Base-by-base conservation (phyloP, 2,329 filamentous ascomycete species). In the Fusarium tanahbumbuense region DNA sequence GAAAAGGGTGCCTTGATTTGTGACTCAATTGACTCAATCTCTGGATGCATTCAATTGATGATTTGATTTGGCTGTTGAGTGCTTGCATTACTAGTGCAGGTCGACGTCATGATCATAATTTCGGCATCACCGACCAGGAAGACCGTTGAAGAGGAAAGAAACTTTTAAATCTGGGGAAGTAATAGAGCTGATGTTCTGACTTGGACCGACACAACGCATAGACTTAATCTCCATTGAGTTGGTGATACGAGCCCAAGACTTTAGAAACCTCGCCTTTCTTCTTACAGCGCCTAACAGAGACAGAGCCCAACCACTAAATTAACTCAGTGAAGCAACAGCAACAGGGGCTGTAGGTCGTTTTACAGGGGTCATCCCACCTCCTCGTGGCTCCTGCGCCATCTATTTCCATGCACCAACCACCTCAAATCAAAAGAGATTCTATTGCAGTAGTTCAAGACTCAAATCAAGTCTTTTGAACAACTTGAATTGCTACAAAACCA, bases 371-470 rank as follows among this genome's bases (percentile, higher is more conserved):
- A 60, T 60, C 58, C 58, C 67, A 50, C 63, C 40, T 54, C 62
- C 56, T 50, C 67, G 58, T 60, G 46, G 67, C 34, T 55, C 67
- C 68, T 70, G 67, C 67, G 68, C 68, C 68, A 68, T 71, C 60
- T 55, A 46, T 71, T 68, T 65, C 64, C 40, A 57, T 58, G 67
- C 55, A 66, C 68, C 68, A 70, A 71, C 68, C 68, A 68, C 68
- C 64, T 54, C 48, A 30, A 58, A 42, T 53, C 23, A 20, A 53
- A 42, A 20, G 22, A 23, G 34, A 16, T 50, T 34, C 30, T 23
- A 37, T 20, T 41, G 49, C 32, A 53, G 49, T 53, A 42, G 49
- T 53, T 53, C 49, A 53, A 53, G 49, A 53, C 32, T 53, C 48
- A 50, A 37, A 37, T 37, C 47, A 37, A 44, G 41, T 44, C 22